Evolutionary conservation across 73 alveolate species (phyloP).

Genomic region (Symbiodinium pilosum): DNA sequence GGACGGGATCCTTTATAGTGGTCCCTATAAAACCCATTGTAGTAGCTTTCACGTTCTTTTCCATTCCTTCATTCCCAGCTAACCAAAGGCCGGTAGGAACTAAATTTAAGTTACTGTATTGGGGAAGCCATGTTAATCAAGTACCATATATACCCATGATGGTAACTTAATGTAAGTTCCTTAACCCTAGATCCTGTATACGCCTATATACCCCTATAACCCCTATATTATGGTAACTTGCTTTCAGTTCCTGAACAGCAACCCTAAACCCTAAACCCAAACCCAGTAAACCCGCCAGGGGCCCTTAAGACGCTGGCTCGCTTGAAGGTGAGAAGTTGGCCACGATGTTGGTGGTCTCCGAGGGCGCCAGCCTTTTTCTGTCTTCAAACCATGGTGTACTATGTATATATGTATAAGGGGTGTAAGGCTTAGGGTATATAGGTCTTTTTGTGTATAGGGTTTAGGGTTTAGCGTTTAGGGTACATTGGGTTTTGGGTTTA

Average conservation of each 20-base stretch:
- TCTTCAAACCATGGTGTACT: neutral
- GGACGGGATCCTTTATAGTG: no score
- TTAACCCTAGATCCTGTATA: neutral
- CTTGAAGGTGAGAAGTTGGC: constrained; percentile 84
- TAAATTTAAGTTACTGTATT: no score
- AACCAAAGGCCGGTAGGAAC: no score
- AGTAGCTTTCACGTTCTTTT: no score
- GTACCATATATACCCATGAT: no score
- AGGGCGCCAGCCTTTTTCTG: constrained; percentile 64
- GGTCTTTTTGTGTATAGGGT: neutral
- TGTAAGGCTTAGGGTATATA: neutral
- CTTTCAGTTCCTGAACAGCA: no score
- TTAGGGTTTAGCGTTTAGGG: neutral
- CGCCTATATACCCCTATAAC: neutral
- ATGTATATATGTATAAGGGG: neutral
- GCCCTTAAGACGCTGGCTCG: neutral
- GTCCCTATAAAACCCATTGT: no score
- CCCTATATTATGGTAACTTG: no score
- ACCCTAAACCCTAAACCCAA: no score
- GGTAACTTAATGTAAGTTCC: neutral
- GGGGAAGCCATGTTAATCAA: no score
- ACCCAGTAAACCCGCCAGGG: neutral
- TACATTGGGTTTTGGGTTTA: neutral
- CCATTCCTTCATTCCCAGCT: no score
- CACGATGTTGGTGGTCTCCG: constrained; percentile 69